These are phyloP conservation scores for Sclerospora graminicola DNA, from an alignment of 352 stramenopile genomes.

Conservation along the genomic window DNA sequence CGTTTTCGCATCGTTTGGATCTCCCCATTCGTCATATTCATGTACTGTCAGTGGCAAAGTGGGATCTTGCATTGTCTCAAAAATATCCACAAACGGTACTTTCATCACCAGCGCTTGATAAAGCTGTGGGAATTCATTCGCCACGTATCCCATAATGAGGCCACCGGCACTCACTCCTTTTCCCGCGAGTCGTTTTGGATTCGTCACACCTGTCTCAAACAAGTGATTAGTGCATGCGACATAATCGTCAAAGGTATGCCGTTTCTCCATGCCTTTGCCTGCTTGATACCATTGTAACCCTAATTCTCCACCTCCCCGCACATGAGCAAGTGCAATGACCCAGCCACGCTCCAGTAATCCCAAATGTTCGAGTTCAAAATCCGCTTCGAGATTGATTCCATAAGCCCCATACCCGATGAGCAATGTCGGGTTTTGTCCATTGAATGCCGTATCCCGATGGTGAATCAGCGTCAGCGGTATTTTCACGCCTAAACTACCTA, in stretches of 20 bases:
- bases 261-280: constrained; percentile 69
- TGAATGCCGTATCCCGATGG: constrained; percentile 31
- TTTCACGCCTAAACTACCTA: constrained; percentile 22
- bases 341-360: constrained; percentile 81
- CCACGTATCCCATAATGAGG: constrained; percentile 80
- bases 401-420: constrained; percentile 87
- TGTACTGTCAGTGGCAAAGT: constrained; percentile 82
- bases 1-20: constrained; percentile 33
- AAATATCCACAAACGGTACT: constrained; percentile 86
- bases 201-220: constrained; percentile 52
- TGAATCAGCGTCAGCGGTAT: constrained; percentile 78
- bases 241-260: constrained; percentile 84
- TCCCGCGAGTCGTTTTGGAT: constrained; percentile 42
- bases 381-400: constrained; percentile 74
- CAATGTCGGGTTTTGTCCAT: constrained; percentile 72
- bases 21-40: constrained; percentile 90
- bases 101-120: constrained; percentile 79
- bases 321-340: constrained; percentile 84
- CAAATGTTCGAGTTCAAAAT: constrained; percentile 79
- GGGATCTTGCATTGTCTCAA: constrained; percentile 81
- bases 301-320: constrained; percentile 83
- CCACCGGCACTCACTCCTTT: constrained; percentile 82
- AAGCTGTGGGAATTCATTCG: constrained; percentile 65
- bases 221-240: constrained; percentile 54
- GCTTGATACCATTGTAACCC: constrained; percentile 83